Base-by-base conservation (phyloP, 768 basidiomycete species). In the Tricholoma furcatifolium region DNA sequence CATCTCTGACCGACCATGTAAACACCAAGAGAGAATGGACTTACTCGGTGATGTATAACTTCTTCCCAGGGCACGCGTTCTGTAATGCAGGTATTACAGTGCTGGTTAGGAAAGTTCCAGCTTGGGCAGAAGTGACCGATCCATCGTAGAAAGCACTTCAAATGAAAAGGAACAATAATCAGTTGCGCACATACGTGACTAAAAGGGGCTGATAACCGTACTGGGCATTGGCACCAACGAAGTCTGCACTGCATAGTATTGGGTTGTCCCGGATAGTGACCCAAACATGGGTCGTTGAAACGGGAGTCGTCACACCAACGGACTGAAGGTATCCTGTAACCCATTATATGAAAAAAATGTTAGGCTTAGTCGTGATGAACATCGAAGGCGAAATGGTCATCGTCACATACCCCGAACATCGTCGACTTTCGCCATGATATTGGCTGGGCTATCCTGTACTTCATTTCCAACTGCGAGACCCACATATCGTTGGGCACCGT, bases 221-320 rank as follows among this genome's bases (percentile, higher is more conserved):
- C 71, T 74, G 71, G 2, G 74, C 71, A 55, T 75, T 75, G 6
- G 72, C 72, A 27, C 68, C 74, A 8, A 68, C 67, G 36, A 72
- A 74, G 50, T 73, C 71, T 7, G 66, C 71, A 21, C 64, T 64
- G 51, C 70, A 73, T 18, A 73, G 62, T 11, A 54, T 58, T 14
- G 65, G 65, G 57, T 68, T 68, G 46, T 65, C 61, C 5, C 68
- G 64, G 49, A 74, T 64, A 11, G 32, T 48, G 17, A 72, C 65
- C 72, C 72, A 75, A 18, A 60, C 68, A 47, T 75, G 72, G 7
- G 70, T 70, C 4, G 72, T 74, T 6, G 72, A 70, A 6, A 75
- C 67, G 2, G 66, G 70, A 0, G 66, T 70, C 23, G 57, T 67
- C 32, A 73, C 60, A 2, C 71, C 71, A 10, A 67, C 64, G 8